These are phyloP conservation scores for Colletotrichum sp. DNA, from an alignment of 2,329 filamentous ascomycete genomes.

Conservation along the genomic window DNA sequence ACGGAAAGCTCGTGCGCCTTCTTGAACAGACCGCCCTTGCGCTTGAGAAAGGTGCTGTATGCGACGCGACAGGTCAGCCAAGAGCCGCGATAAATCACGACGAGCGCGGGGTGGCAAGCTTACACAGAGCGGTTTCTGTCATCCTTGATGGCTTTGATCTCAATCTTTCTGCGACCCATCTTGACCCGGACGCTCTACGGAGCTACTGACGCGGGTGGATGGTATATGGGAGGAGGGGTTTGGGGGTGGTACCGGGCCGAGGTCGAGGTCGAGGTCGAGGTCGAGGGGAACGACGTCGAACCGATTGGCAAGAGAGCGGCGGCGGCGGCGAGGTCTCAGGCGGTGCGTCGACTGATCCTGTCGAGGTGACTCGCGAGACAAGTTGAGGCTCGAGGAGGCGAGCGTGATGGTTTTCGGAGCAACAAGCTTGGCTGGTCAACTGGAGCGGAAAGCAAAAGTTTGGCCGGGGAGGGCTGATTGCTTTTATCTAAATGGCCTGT, in stretches of 20 bases:
- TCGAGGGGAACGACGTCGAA: not conserved
- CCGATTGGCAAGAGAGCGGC: not conserved
- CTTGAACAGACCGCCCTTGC: slow-evolving; percentile 98
- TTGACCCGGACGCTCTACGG: slow-evolving; percentile 28
- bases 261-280: not conserved
- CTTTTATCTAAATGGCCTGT: slow-evolving; percentile 20
- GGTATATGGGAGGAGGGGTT: not conserved
- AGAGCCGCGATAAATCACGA: too few species aligned
- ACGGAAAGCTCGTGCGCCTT: slow-evolving; percentile 99
- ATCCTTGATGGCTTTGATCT: slow-evolving; percentile 99
- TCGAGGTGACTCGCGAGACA: not conserved
- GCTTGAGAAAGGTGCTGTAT: slow-evolving; percentile 91
- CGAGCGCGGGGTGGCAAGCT: slow-evolving; percentile 40
- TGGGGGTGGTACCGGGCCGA: not conserved
- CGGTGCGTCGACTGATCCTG: slow-evolving; percentile 6
- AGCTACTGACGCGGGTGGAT: not conserved
- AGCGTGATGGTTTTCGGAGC: slow-evolving; percentile 3
- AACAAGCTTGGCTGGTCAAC: slow-evolving; percentile 14
- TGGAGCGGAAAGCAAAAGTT: slow-evolving; percentile 9
- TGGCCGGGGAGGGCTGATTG: slow-evolving; percentile 9
- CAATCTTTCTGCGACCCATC: slow-evolving; percentile 99
- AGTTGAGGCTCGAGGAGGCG: slow-evolving; percentile 4
- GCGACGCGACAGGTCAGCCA: slow-evolving; percentile 14
- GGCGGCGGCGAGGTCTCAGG: slow-evolving; percentile 16
- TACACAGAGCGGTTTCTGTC: slow-evolving; percentile 98